Evolutionary conservation across 768 basidiomycete genomes (phyloP).

Genomic region (Suillus subaureus): DNA sequence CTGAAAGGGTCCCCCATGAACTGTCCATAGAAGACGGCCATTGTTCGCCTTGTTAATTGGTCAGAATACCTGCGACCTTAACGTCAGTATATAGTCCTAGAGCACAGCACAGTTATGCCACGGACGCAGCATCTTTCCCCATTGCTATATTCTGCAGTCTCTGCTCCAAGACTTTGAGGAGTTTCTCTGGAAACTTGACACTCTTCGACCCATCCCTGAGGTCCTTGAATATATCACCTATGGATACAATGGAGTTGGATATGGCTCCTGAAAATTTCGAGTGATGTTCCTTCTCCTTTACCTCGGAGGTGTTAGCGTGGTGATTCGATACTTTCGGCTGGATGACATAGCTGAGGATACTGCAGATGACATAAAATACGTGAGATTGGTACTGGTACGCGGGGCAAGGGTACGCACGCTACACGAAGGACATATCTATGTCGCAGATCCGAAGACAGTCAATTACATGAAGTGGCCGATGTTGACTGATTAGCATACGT

Average conservation of each 20-base stretch:
- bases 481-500: slow-evolving; percentile 30
- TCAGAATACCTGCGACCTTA: slow-evolving; percentile 71
- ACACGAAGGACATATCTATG: slow-evolving; percentile 79
- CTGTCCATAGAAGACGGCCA: slow-evolving; percentile 92
- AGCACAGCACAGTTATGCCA: slow-evolving; percentile 21
- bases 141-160: slow-evolving; percentile 91
- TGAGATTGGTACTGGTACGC: slow-evolving; percentile 11
- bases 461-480: slow-evolving; percentile 2
- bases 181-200: slow-evolving; percentile 92
- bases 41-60: slow-evolving; percentile 84
- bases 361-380: slow-evolving; percentile 31
- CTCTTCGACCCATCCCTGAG: slow-evolving; percentile 77
- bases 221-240: slow-evolving; percentile 83
- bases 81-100: slow-evolving; percentile 12
- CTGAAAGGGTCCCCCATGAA: slow-evolving; percentile 85
- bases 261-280: slow-evolving; percentile 68
- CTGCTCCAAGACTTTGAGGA: slow-evolving; percentile 88
- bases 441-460: slow-evolving; percentile 16
- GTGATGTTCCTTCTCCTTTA: slow-evolving; percentile 64
- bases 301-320: slow-evolving; percentile 37
- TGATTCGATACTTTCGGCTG: slow-evolving; percentile 52
- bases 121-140: slow-evolving; percentile 89
- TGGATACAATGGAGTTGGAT: slow-evolving; percentile 52
- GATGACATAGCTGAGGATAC: slow-evolving; percentile 72
- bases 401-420: slow-evolving; percentile 57